Base-by-base conservation (phyloP, 768 basidiomycete species). In the Macrolepiota fuliginosa region DNA sequence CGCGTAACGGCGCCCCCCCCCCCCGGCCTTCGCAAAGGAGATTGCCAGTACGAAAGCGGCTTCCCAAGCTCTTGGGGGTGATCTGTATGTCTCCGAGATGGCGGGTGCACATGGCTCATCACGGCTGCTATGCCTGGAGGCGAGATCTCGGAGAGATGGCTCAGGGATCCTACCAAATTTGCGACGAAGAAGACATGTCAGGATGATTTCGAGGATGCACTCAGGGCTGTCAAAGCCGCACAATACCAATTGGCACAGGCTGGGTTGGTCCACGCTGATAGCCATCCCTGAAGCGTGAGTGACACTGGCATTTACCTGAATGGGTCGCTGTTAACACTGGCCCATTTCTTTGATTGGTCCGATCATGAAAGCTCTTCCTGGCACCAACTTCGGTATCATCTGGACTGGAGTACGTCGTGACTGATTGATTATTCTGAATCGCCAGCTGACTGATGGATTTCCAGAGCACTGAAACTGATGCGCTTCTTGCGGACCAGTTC, bases 111-210 rank as follows among this genome's bases (percentile, higher is more conserved):
- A 12, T 58, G 57, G 57, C 37, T 58, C 1, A 51, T 58, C 49
- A 58, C 57, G 9, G 57, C 13, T 39, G 37, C 57, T 25, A 50
- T 50, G 32, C 49, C 57, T 39, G 57, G 57, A 25, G 57, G 57
- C 2, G 47, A 58, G 12, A 11, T 58, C 5, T 50, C 45, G 5
- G 15, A 3, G 4, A 22, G 57, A 22, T 58, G 49, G 57, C 13
- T 39, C 36, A n/a, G 1, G 17, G 10, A 25, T 17, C 29, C 3
- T 12, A 17, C 32, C 4, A 49, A 50, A n/a, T 58, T 58, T 19
- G 57, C 57, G 47, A 58, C 36, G 15, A 50, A 29, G 49, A 49
- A 49, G 36, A 46, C 47, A 3, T 58, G 57, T 11, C 35, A 58
- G 15, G 37, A 49, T 17, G 57, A 58, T n/a, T 29, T 58, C 25